phyloP scores from a whole-genome alignment of 257 asterid genomes.

The Fraxinus americana region DNA sequence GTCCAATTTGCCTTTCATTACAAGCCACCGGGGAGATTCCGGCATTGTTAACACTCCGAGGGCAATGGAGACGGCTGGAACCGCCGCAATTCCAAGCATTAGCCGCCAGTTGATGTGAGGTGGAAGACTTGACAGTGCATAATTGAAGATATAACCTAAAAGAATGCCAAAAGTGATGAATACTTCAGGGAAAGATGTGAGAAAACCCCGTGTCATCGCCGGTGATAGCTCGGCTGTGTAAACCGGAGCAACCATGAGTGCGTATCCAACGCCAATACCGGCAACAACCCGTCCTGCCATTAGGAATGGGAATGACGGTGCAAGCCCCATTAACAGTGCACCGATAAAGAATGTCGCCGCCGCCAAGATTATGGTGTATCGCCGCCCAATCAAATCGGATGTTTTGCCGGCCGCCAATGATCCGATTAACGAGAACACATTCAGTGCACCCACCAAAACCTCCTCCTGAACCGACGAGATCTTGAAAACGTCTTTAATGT shows the following conservation, averaged over 20 bases:
- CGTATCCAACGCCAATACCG: conserved; percentile 79
- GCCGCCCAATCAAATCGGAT: conserved; percentile 76
- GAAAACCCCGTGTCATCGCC: conserved; percentile 71
- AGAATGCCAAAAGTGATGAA: conserved; percentile 78
- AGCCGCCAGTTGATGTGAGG: conserved; percentile 61
- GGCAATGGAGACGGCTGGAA: conserved; percentile 65
- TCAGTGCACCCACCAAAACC: conserved; percentile 66
- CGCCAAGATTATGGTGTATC: conserved; percentile 78
- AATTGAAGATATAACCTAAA: conserved; percentile 63
- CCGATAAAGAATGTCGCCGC: conserved; percentile 69
- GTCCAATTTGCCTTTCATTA: conserved; percentile 57
- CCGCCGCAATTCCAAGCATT: conserved; percentile 80
- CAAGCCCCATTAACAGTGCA: conserved; percentile 73
- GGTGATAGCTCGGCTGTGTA: conserved; percentile 84
- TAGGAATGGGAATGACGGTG: conserved; percentile 65
- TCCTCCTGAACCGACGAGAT: conserved; percentile 61
- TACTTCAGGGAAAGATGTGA: conserved; percentile 79
- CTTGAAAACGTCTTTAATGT: conserved; percentile 60
- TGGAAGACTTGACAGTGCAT: conserved; percentile 51
- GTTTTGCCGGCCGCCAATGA: conserved; percentile 81
- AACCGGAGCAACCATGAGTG: conserved; percentile 86
- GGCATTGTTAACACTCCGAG: conserved; percentile 69
- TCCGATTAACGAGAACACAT: conserved; percentile 68
- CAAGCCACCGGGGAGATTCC: conserved; percentile 88
- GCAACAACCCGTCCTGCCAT: conserved; percentile 71